These are phyloP conservation scores for Zizania palustris DNA, from an alignment of 202 grass and related monocot species.

Conservation along the genomic window DNA sequence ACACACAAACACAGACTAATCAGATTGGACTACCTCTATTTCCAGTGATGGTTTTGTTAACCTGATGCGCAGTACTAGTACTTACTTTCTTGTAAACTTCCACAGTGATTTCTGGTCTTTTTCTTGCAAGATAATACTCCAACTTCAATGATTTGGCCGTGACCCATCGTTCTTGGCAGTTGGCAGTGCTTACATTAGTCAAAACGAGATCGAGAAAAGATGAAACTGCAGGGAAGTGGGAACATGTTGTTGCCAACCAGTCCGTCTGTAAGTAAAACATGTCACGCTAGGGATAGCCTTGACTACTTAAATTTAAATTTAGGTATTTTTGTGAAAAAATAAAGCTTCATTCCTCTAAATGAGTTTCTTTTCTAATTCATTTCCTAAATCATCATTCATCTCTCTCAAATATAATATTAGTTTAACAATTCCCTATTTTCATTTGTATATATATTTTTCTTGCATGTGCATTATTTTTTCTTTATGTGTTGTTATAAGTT, in stretches of 20 bases:
- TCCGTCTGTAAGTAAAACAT: background rate
- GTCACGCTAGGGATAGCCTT: background rate
- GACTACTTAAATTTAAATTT: too few species aligned
- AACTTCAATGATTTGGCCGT: background rate
- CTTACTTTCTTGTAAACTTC: conserved; percentile 25
- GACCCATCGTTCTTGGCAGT: background rate
- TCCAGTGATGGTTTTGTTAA: background rate
- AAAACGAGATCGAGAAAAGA: background rate
- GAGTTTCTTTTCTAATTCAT: too few species aligned
- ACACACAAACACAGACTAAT: background rate
- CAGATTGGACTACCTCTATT: background rate
- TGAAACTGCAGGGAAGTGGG: conserved; percentile 10
- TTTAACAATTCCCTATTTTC: too few species aligned
- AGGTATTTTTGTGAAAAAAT: too few species aligned
- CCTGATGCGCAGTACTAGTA: background rate
- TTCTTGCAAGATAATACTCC: background rate
- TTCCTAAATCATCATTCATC: too few species aligned
- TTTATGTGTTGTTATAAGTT: too few species aligned
- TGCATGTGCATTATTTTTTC: too few species aligned
- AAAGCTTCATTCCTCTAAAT: too few species aligned
- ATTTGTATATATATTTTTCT: too few species aligned
- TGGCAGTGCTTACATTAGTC: background rate
- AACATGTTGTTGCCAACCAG: conserved; percentile 5
- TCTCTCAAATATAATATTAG: too few species aligned
- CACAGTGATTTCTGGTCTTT: background rate